Evolutionary conservation across 805 yeast species (phyloP).

Genomic region (Lachancea mirantina): DNA sequence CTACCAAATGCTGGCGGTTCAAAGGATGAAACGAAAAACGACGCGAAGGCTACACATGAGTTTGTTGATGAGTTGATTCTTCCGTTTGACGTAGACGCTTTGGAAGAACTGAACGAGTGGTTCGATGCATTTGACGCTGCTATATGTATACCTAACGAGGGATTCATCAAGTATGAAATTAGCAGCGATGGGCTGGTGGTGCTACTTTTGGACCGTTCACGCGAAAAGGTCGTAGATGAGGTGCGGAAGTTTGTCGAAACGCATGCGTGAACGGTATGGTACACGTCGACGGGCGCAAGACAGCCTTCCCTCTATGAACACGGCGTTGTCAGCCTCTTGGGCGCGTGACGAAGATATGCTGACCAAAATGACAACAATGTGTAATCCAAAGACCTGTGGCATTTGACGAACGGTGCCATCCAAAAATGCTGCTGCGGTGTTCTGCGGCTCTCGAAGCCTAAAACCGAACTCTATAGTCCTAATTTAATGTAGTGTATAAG

Average conservation of each 20-base stretch:
- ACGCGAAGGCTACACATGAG: conserved; percentile 25
- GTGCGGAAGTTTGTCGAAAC: conserved; percentile 25
- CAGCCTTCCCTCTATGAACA: too few species aligned
- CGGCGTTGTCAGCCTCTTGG: too few species aligned
- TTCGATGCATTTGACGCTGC: conserved; percentile 32
- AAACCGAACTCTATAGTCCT: too few species aligned
- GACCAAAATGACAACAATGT: too few species aligned
- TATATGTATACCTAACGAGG: conserved; percentile 34
- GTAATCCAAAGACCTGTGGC: too few species aligned
- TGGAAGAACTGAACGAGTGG: conserved; percentile 29
- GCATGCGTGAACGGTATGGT: too few species aligned
- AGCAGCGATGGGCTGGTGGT: conserved; percentile 33
- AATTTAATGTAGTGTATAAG: too few species aligned
- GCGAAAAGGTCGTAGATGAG: conserved; percentile 21
- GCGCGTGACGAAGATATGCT: too few species aligned
- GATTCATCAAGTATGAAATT: conserved; percentile 33
- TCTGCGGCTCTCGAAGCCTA: too few species aligned
- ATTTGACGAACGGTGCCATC: too few species aligned
- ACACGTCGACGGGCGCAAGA: too few species aligned
- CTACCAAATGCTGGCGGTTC: conserved; percentile 2
- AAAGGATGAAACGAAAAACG: conserved; percentile 5
- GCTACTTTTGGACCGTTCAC: conserved; percentile 24
- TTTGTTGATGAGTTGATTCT: conserved; percentile 28
- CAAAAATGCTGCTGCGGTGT: too few species aligned
- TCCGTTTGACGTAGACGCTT: conserved; percentile 27